phyloP scores from a whole-genome alignment of 495 filamentous ascomycete species.

The Xylaria flabelliformis region DNA sequence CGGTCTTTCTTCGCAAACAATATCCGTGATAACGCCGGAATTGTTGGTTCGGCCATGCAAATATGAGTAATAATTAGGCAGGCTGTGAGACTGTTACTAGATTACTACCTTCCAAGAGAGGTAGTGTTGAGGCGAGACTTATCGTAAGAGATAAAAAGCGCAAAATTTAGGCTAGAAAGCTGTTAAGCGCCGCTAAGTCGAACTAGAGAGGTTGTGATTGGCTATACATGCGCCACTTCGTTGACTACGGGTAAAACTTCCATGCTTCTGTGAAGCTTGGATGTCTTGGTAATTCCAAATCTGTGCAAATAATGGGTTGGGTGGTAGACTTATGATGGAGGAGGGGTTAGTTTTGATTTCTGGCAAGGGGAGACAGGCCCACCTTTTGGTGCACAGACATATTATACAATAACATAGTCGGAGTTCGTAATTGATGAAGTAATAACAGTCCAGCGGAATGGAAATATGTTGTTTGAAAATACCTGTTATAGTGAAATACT shows the following conservation, averaged over 20 bases:
- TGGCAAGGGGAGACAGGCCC: neutral
- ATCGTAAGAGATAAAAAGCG: conserved; percentile 1
- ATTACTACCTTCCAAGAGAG: conserved; percentile 22
- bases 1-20: neutral
- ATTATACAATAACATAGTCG: neutral
- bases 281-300: conserved; percentile 20
- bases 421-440: neutral
- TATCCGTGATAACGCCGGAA: conserved; percentile 1
- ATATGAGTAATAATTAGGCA: neutral
- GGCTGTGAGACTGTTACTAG: neutral
- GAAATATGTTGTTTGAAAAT: neutral
- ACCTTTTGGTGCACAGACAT: conserved; percentile 12
- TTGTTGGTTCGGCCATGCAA: neutral
- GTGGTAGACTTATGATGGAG: neutral
- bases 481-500: neutral
- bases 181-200: conserved; percentile 20
- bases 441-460: neutral
- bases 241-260: conserved; percentile 6
- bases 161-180: neutral
- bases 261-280: conserved; percentile 11
- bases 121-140: neutral
- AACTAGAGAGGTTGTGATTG: conserved; percentile 3
- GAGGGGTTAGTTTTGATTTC: neutral
- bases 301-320: neutral
- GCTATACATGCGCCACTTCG: conserved; percentile 15